Evolutionary conservation across 495 filamentous ascomycete species (phyloP), one percentile per base, ranked within the genome.

Genomic region (Collariella sp.): DNA sequence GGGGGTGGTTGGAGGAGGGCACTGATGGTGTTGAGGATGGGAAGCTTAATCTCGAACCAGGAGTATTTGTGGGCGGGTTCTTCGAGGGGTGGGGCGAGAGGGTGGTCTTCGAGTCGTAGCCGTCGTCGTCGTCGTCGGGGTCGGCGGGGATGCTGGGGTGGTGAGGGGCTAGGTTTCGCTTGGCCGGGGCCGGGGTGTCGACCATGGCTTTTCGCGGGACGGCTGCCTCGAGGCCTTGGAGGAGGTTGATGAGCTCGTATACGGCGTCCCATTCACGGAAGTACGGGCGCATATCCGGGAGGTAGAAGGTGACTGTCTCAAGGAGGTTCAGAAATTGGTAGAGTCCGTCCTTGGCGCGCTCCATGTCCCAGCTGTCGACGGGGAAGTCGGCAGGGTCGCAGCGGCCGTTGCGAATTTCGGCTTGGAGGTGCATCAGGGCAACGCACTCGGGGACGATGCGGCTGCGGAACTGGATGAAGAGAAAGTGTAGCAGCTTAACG

Each of bases 341-440:
- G 12, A 95, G 82, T 15, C 90, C 91, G 62, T 96, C 78, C 51
- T 78, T 78, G 19, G 78, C 89, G 16, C 91, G 82, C 64, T 96
- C 91, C 84, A 96, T 93, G 63, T 96, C 91, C 91, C 91, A 96
- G 29, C 91, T 79, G 60, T 96, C 93, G 38, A 95, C 82, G 4
- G 91, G 91, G 62, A 95, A 96, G 66, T 95, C 90, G 56, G 87
- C 82, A 0, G 75, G 67, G 31, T 76, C 72, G 23, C 67, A 57
- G 33, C 62, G 51, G 18, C 62, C 63, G 38, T 68, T 68, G 20
- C 87, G 83, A 48, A 95, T 93, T 60, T 94, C 84, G n/a, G 86
- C 86, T 71, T 96, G 91, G 13, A 94, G 79, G 60, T 89, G 88
- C 70, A 96, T 93, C 33, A 96, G 72, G n/a, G 88, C 89, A 55